Conservation (phyloP, 768 basidiomycete species). For the Russula olivacea region DNA sequence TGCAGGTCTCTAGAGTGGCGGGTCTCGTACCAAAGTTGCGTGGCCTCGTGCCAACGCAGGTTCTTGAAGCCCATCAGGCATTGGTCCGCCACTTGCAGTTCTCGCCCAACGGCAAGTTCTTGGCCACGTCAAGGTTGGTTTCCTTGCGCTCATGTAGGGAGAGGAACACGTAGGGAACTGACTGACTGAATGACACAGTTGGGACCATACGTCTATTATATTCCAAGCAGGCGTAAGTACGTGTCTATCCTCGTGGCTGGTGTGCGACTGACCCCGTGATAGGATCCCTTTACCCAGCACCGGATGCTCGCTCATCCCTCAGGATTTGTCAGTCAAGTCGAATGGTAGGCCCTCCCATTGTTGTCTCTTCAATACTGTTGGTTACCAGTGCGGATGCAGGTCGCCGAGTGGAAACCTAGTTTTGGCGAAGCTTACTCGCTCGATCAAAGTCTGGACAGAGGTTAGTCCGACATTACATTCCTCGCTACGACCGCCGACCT, state of each 20-base stretch:
- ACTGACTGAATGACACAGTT: conserved; percentile 36
- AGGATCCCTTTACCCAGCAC: conserved; percentile 57
- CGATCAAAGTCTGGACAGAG: conserved; percentile 69
- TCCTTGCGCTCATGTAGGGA: neutral
- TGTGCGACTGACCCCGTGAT: conserved; percentile 6
- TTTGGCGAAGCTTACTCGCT: conserved; percentile 57
- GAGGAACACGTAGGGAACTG: neutral
- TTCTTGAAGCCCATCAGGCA: conserved; percentile 57
- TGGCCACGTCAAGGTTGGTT: conserved; percentile 63
- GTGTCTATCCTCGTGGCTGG: neutral
- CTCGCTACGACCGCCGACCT: conserved; percentile 6
- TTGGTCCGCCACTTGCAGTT: conserved; percentile 71
- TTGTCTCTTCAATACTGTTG: neutral
- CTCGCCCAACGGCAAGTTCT: conserved; percentile 65
- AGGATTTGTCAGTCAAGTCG: conserved; percentile 73
- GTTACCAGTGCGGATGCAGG: conserved; percentile 35
- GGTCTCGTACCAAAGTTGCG: conserved; percentile 51
- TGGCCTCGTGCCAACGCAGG: conserved; percentile 50
- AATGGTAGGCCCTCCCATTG: conserved; percentile 43
- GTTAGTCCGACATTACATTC: conserved; percentile 34
- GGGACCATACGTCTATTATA: conserved; percentile 65
- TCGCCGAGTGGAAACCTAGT: conserved; percentile 58
- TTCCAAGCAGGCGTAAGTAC: conserved; percentile 55
- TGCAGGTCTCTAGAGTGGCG: conserved; percentile 49
- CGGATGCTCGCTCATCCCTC: conserved; percentile 60